phyloP scores from a whole-genome alignment of 2,329 filamentous ascomycete genomes.

The Aspergillus phoenicis region DNA sequence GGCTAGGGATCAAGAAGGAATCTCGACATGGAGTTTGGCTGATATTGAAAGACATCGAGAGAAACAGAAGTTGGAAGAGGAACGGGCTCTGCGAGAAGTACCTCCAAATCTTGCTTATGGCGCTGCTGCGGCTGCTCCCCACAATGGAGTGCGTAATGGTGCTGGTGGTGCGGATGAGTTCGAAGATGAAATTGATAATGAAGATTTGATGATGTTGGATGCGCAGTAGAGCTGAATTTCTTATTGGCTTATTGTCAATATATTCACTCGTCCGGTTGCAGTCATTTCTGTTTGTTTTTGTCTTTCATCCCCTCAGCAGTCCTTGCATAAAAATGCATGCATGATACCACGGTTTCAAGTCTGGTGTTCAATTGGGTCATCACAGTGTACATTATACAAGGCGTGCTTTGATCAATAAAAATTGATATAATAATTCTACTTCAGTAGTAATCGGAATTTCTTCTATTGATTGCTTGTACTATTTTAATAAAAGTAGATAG shows the following conservation, averaged over 20 bases:
- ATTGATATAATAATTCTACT: background rate
- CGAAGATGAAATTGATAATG: conserved; percentile 45
- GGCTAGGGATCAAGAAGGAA: conserved; percentile 80
- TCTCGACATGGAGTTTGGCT: conserved; percentile 84
- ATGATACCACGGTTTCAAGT: conserved; percentile 25
- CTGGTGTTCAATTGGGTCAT: conserved; percentile 22
- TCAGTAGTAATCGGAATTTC: background rate
- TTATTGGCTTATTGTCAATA: no score
- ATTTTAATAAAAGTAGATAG: conserved; percentile 11
- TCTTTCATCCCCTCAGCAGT: conserved; percentile 19
- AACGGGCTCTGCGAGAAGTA: conserved; percentile 64
- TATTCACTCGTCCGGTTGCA: no score
- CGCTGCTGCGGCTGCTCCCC: conserved; percentile 3
- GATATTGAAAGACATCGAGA: conserved; percentile 70
- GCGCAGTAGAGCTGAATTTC: conserved; percentile 27
- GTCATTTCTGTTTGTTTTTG: background rate
- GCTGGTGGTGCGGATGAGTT: conserved; percentile 38
- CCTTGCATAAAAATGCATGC: conserved; percentile 27
- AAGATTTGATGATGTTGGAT: conserved; percentile 47
- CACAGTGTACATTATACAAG: conserved; percentile 9
- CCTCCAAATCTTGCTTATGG: conserved; percentile 30
- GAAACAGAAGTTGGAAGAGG: conserved; percentile 72
- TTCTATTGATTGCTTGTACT: conserved; percentile 17
- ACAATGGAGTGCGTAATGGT: conserved; percentile 22
- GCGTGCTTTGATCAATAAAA: background rate